These are phyloP conservation scores for Pseudogymnoascus sp. DNA, from an alignment of 2,329 filamentous ascomycete species.

Conservation along the genomic window DNA sequence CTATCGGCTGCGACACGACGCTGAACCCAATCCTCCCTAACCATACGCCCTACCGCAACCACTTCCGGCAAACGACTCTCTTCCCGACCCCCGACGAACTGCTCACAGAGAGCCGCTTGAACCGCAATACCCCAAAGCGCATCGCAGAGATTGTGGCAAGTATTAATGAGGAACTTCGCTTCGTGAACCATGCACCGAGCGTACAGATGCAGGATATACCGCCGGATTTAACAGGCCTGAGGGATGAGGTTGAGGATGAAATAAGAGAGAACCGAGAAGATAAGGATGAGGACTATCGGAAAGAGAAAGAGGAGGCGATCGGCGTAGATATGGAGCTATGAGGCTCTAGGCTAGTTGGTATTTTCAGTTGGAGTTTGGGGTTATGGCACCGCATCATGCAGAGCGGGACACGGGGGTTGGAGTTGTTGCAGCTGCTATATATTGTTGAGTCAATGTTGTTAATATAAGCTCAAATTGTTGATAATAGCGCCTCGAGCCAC, in stretches of 20 bases:
- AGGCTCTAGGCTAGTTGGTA: neutral
- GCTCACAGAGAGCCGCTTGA: slow-evolving; percentile 56
- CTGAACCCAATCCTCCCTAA: slow-evolving; percentile 67
- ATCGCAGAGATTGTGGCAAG: slow-evolving; percentile 68
- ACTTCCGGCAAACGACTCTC: slow-evolving; percentile 75
- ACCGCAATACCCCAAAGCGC: slow-evolving; percentile 71
- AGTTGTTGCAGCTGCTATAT: slow-evolving; percentile 1
- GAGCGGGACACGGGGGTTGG: neutral
- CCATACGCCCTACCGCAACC: slow-evolving; percentile 76
- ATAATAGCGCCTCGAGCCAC: neutral
- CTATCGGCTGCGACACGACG: slow-evolving; percentile 63
- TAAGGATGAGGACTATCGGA: slow-evolving; percentile 45
- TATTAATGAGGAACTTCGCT: slow-evolving; percentile 77
- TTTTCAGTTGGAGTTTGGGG: neutral
- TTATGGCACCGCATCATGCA: neutral
- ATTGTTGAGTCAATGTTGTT: neutral
- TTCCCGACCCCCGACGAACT: slow-evolving; percentile 78
- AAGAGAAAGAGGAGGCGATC: slow-evolving; percentile 47
- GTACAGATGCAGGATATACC: slow-evolving; percentile 78
- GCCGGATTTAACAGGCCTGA: slow-evolving; percentile 60
- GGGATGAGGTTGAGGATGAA: slow-evolving; percentile 60
- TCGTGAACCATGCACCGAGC: slow-evolving; percentile 76
- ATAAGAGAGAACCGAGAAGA: slow-evolving; percentile 58
- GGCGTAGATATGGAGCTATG: slow-evolving; percentile 47
- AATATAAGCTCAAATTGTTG: neutral